Base-by-base conservation (phyloP, 257 asterid species). In the Solanum megistacrolobum region DNA sequence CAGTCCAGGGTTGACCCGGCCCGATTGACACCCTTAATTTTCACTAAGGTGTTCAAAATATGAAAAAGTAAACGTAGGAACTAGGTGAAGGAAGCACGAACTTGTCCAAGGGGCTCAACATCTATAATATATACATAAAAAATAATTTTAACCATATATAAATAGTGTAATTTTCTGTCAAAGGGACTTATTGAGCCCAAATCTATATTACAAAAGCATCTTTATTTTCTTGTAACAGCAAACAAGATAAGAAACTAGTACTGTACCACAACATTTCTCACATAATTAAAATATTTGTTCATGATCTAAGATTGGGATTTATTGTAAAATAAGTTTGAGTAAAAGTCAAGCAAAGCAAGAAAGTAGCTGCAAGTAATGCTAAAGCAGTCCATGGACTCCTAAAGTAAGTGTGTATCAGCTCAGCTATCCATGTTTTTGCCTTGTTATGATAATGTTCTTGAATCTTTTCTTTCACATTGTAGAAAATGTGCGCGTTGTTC, bases 371-470 rank as follows among this genome's bases (percentile, higher is more conserved):
- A 20, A 92, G 55, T 18, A 91, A 86, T 27, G 90, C 90, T n/a
- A 89, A 43, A 29, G 85, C 89, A 85, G 91, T 90, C 93, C 93
- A 91, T 34, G 93, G 94, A 84, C 55, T 90, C 23, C 87, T 58
- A 76, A 92, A 87, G 25, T 90, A 86, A n/a, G 88, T 89, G 78
- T 88, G 82, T 38, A 73, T 31, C 16, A 92, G 87, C 58, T 92
- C 90, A 7, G 91, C 92, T 48, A 91, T 88, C 91, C 89, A 89
- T 16, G 91, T 91, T 88, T 88, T 85, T 1, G 88, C 90, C 89
- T 71, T 90, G 86, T 83, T 90, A 71, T 87, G 62, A 20, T 88
- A 92, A 16, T 90, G 92, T 36, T 85, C 86, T 4, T 90, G 84
- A 34, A 93, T 87, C 52, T 81, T 83, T n/a, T 32, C 46, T 25